Evolutionary conservation across 2,329 filamentous ascomycete genomes (phyloP).

Genomic region (Exophiala sp.): DNA sequence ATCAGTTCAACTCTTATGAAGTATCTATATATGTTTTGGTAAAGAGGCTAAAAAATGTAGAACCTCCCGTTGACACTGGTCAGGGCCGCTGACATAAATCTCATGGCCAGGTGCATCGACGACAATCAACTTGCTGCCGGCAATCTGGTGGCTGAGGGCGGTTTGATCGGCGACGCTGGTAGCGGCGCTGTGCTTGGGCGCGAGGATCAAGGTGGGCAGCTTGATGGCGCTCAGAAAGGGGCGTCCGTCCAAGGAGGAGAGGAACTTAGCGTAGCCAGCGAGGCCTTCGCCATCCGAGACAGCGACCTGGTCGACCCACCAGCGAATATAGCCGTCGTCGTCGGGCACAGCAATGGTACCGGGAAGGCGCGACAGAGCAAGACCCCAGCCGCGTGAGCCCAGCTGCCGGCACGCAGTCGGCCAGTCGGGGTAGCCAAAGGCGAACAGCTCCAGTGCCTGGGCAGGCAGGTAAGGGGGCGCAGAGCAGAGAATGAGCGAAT

Average conservation of each 20-base stretch:
- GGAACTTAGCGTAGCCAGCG: slow-evolving; percentile 15
- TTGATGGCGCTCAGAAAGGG: slow-evolving; percentile 9
- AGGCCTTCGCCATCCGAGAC: slow-evolving; percentile 12
- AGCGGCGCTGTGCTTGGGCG: slow-evolving; percentile 15
- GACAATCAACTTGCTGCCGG: background rate
- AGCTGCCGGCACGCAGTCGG: slow-evolving; percentile 8
- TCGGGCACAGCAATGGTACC: slow-evolving; percentile 13
- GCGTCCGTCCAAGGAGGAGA: slow-evolving; percentile 11
- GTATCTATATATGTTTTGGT: too few species aligned
- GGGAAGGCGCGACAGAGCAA: slow-evolving; percentile 5
- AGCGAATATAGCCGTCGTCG: slow-evolving; percentile 8
- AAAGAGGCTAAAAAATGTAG: too few species aligned
- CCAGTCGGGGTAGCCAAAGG: slow-evolving; percentile 10
- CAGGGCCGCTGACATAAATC: slow-evolving; percentile 15
- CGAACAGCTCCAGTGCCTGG: slow-evolving; percentile 5
- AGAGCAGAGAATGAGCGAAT: slow-evolving; percentile 13
- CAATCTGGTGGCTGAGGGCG: slow-evolving; percentile 2
- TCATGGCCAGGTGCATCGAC: slow-evolving; percentile 14
- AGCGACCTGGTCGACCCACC: slow-evolving; percentile 17
- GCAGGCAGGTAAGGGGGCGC: slow-evolving; percentile 9
- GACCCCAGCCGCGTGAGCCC: slow-evolving; percentile 9
- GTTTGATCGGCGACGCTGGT: slow-evolving; percentile 12
- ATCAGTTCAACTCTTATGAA: too few species aligned
- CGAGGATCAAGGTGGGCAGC: slow-evolving; percentile 12
- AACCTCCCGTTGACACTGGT: too few species aligned